A percentile compares a stretch with the other conserved stretches of the same genome.
These are phyloP conservation scores for Aspergillus indologenus DNA, from an alignment of 495 filamentous ascomycete species.

Conservation along the genomic window DNA sequence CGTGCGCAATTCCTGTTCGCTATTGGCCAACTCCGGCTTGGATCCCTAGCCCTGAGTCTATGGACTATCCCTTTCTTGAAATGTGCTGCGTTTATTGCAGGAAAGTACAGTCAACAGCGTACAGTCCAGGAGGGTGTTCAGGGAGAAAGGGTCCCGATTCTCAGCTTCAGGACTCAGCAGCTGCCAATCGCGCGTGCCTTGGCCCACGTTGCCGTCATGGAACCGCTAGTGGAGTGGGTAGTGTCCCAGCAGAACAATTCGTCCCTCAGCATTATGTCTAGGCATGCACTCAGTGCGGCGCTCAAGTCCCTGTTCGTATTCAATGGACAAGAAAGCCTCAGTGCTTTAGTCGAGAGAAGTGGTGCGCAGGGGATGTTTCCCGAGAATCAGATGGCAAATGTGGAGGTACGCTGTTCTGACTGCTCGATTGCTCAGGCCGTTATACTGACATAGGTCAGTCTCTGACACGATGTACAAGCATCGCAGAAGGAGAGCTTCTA, in stretches of 20 bases:
- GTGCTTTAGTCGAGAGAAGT: conserved; percentile 22
- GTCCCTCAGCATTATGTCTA: conserved; percentile 3
- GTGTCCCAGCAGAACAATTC: conserved; percentile 7
- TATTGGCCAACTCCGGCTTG: conserved; percentile 28
- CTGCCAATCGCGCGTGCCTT: conserved; percentile 30
- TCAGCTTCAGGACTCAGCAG: conserved; percentile 36
- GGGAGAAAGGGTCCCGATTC: conserved; percentile 23
- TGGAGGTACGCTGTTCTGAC: conserved; percentile 5
- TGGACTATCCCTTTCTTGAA: conserved; percentile 25
- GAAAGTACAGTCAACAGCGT: conserved; percentile 31
- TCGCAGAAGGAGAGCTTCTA: conserved; percentile 34
- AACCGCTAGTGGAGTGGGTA: conserved; percentile 21
- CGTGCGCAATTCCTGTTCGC: conserved; percentile 26
- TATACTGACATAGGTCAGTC: conserved; percentile 3
- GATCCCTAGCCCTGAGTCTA: conserved; percentile 27
- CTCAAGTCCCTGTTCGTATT: conserved; percentile 26
- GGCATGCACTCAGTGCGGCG: conserved; percentile 20
- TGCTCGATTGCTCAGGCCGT: not conserved
- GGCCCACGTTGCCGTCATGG: conserved; percentile 26
- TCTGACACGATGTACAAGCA: conserved; percentile 18
- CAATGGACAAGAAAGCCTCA: conserved; percentile 1
- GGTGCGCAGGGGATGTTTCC: conserved; percentile 32
- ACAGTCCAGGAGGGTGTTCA: conserved; percentile 18
- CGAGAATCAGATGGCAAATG: conserved; percentile 26
- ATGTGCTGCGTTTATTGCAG: conserved; percentile 22